phyloP scores from a whole-genome alignment of 2,329 filamentous ascomycete genomes.

The Colletotrichum limetticola region DNA sequence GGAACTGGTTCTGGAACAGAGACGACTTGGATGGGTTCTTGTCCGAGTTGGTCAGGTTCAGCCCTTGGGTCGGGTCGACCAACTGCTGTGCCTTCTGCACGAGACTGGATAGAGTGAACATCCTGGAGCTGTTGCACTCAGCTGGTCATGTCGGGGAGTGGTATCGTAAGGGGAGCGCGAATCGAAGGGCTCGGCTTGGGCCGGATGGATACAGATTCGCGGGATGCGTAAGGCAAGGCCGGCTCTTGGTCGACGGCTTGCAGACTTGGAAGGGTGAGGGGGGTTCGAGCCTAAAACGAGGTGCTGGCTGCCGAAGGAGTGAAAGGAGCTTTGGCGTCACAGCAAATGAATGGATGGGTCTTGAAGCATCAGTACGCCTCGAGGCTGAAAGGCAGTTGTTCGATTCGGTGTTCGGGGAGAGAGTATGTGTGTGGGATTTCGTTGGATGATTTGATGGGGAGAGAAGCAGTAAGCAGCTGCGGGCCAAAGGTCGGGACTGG shows the following conservation, averaged over 20 bases:
- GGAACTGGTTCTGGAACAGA: constrained; percentile 96
- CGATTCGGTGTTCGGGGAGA: background rate
- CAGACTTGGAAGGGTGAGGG: background rate
- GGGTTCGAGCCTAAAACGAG: background rate
- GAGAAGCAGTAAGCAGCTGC: constrained; percentile 19
- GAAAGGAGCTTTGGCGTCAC: constrained; percentile 8
- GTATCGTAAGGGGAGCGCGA: background rate
- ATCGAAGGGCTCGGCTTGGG: background rate
- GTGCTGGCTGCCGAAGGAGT: constrained; percentile 3
- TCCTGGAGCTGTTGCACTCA: constrained; percentile 49
- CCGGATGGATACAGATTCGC: background rate
- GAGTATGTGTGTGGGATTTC: background rate
- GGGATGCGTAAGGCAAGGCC: background rate
- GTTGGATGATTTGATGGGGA: constrained; percentile 17
- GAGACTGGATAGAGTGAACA: constrained; percentile 78
- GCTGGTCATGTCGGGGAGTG: constrained; percentile 49
- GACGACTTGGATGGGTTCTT: constrained; percentile 89
- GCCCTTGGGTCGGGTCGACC: constrained; percentile 87
- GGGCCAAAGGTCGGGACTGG: constrained; percentile 22
- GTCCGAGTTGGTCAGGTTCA: constrained; percentile 78
- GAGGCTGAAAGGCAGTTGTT: background rate
- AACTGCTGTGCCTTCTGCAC: constrained; percentile 96
- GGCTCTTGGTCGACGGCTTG: constrained; percentile 2
- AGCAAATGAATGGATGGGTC: background rate
- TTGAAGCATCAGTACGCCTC: constrained; percentile 10